Evolutionary conservation across 495 filamentous ascomycete species (phyloP), one percentile per base, ranked within the genome.

Genomic region (Aspergillus nidulans): DNA sequence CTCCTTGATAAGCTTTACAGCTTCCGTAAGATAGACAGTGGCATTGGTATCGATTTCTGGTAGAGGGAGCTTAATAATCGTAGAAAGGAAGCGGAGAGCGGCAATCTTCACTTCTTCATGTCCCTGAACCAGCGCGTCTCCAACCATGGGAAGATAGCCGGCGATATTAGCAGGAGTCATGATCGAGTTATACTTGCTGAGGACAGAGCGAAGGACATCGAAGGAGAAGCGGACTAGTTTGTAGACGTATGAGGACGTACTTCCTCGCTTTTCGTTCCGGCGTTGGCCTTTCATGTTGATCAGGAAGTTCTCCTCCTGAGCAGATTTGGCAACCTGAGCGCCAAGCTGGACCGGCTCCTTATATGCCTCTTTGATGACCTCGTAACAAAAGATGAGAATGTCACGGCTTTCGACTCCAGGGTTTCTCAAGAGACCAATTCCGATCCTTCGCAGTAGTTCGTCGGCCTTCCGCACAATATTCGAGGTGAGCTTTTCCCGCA

Each of bases 71-170:
- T 89, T 91, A 62, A 89, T 86, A 59, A 97, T 85, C 2, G 92
- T 83, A 0, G 84, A 86, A n/a, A 97, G 72, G 9, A 96, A 74
- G 44, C 90, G 84, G 43, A 97, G 80, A 16, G 90, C 84, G 15
- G 94, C 85, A 21, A 90, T 80, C 69, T 90, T 91, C 49, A 97
- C 85, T 64, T 97, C 94, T 62, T 97, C 94, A 48, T 96, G 88
- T 1, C 79, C 77, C 50, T 85, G 83, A 39, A 95, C 77, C 8
- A 97, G 70, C 1, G 91, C 83, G 71, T 97, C 92, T 21, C 92
- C 91, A 34, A 96, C 78, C 50, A 96, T 85, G 0, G 90, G 90
- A 40, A 97, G 72, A 61, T 97, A 97, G 0, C 90, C 91, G 44
- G 83, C 71, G 18, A 97, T 65, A 62, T 96, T 95, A 16, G 76